phyloP scores from a whole-genome alignment of 257 asterid species.

The Fraxinus quadrangulata region DNA sequence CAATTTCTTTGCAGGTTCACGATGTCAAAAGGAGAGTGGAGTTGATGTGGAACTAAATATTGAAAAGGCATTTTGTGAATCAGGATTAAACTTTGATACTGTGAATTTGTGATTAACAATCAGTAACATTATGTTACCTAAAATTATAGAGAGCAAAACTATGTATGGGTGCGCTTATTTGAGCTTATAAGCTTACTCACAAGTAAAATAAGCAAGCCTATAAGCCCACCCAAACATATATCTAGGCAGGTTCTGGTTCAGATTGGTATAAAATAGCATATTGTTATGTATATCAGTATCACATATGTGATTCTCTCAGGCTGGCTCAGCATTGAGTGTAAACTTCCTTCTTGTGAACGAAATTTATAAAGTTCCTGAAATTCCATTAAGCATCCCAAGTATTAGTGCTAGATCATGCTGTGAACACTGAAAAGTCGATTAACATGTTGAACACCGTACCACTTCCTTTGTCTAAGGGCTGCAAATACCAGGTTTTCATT shows the following conservation, averaged over 20 bases:
- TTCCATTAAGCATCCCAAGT: neutral
- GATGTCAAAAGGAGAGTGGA: neutral
- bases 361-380: neutral
- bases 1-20: neutral
- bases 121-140: neutral
- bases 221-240: too few relatives aligned
- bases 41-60: neutral
- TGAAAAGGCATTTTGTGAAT: conserved; percentile 10
- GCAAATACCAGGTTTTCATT: neutral
- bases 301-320: neutral
- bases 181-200: neutral
- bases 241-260: neutral
- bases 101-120: neutral
- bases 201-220: too few relatives aligned
- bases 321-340: neutral
- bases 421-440: neutral
- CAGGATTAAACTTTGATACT: neutral
- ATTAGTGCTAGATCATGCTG: neutral
- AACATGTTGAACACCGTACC: conserved; percentile 2
- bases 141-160: neutral
- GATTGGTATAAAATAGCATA: neutral
- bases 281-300: neutral
- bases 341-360: conserved; percentile 16
- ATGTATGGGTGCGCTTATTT: neutral
- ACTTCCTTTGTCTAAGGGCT: neutral